Base-by-base conservation (phyloP, 2,329 filamentous ascomycete species). In the Colletotrichum sp. region DNA sequence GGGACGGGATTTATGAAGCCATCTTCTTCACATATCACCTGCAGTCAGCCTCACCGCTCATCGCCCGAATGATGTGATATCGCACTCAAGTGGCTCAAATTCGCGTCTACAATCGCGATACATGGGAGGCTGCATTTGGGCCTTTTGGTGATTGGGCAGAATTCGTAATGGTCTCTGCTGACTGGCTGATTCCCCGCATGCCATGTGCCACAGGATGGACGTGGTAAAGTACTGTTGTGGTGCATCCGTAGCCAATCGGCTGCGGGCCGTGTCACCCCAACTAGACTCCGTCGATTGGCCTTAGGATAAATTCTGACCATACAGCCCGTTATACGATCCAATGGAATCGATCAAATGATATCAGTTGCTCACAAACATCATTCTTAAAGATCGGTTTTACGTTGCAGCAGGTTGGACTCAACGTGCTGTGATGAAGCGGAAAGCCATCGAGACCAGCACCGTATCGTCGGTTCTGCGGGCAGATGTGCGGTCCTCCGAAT, bases 1-100 rank as follows among this genome's bases (percentile, higher is more conserved):
- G 43, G 43, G n/a, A 48, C 43, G 43, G 43, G n/a, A 4, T 48
- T 48, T 48, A 48, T 48, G 43, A 48, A 48, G 43, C 43, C n/a
- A 48, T 1, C n/a, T 48, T 48, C 43, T 48, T 48, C 43, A 48
- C 43, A 48, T 21, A 21, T 48, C 43, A 48, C n/a, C 43, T 48
- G 43, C 43, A 48, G 43, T 48, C 43, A 48, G 43, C 43, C 43
- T 48, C 43, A 48, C 43, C 43, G 55, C 55, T 26, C 55, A 58
- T 28, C 55, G 55, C 55, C 55, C 26, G 26, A 58, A 58, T 28
- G 55, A 28, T 24, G 55, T 58, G 55, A 28, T 58, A 28, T 58
- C 13, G 7, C 55, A 28, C 55, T 58, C 21, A 5, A 58, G 13
- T 24, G 21, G 55, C 55, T 58, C 55, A 26, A 28, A 15, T 28